Base-by-base conservation (phyloP, 2,329 filamentous ascomycete genomes). In the Xylaria arbuscula region DNA sequence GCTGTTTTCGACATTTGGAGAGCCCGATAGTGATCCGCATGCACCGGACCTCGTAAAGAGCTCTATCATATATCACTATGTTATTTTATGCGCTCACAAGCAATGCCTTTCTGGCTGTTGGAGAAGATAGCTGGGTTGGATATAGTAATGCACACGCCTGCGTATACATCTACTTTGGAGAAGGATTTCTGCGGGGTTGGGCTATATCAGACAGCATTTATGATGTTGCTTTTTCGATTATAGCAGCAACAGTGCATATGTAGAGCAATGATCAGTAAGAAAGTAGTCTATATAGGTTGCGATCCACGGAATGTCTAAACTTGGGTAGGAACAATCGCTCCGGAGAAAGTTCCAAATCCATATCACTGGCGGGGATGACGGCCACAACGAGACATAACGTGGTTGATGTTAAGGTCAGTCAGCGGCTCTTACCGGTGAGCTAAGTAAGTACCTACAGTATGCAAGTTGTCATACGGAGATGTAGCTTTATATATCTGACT, bases 341-440 rank as follows among this genome's bases (percentile, higher is more conserved):
- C 17, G 50, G 42, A 48, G 64, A 42, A n/a, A 42, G 42, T 48
- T 40, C 55, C 54, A 58, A 50, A 60, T 59, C 36, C 48, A 55
- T 60, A 63, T 17, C 15, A 19, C 5, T 32, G 53, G 53, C 28
- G 60, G n/a, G 36, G 19, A 24, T 28, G 59, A 64, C 40, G 64
- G 38, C 66, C 66, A 42, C 15, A 50, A 40, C 3, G 42, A 11
- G n/a, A 2, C 5, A 36, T 56, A 9, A 28, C 60, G 13, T 51
- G 65, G 60, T 64, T 32, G 50, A 48, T 32, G 45, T 45, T 15
- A 40, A 61, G 48, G 50, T 48, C 54, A 55, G 50, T 48, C 54
- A 55, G 50, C 55, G 55, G 60, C 60, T 60, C 40, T 50, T 55
- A 15, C 60, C 60, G 65, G 28, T 9, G 50, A 19, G 56, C 40